These are phyloP conservation scores for Phytopythium boreale DNA, from an alignment of 352 stramenopile species.

Conservation along the genomic window DNA sequence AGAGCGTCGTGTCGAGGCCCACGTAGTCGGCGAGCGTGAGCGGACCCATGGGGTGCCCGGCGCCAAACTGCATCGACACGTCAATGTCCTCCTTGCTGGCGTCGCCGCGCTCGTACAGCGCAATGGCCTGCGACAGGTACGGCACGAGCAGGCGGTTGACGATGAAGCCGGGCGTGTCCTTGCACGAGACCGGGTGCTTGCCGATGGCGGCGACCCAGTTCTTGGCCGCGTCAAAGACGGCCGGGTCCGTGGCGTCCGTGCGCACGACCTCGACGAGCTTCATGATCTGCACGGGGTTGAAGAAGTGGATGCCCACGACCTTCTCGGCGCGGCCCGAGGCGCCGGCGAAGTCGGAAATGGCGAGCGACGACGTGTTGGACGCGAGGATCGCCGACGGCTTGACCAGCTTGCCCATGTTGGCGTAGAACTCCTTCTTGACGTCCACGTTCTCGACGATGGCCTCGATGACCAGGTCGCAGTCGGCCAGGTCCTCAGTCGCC, in stretches of 20 bases:
- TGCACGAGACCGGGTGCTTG: conserved; percentile 94
- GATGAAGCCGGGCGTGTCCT: conserved; percentile 97
- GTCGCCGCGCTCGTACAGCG: conserved; percentile 94
- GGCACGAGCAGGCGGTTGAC: conserved; percentile 92
- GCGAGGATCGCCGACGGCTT: conserved; percentile 94
- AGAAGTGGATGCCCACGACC: conserved; percentile 98
- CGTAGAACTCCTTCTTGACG: conserved; percentile 93
- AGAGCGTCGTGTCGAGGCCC: conserved; percentile 95
- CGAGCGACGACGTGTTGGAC: conserved; percentile 95
- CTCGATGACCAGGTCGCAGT: conserved; percentile 96
- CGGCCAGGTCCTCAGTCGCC: conserved; percentile 76
- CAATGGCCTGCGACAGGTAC: conserved; percentile 86
- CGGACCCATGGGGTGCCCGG: conserved; percentile 97
- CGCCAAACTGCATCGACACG: conserved; percentile 95
- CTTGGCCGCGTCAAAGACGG: conserved; percentile 90
- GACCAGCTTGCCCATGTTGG: conserved; percentile 86
- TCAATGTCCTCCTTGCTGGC: conserved; percentile 97
- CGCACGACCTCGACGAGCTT: conserved; percentile 96
- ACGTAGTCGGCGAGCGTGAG: conserved; percentile 95
- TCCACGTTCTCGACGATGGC: conserved; percentile 98
- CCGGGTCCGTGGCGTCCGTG: conserved; percentile 90
- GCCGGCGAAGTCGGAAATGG: conserved; percentile 93
- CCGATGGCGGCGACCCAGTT: conserved; percentile 91
- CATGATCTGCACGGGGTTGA: conserved; percentile 96
- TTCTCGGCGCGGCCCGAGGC: conserved; percentile 89